phyloP scores from a whole-genome alignment of 2,329 filamentous ascomycete species.

The Venturia aucupariae region DNA sequence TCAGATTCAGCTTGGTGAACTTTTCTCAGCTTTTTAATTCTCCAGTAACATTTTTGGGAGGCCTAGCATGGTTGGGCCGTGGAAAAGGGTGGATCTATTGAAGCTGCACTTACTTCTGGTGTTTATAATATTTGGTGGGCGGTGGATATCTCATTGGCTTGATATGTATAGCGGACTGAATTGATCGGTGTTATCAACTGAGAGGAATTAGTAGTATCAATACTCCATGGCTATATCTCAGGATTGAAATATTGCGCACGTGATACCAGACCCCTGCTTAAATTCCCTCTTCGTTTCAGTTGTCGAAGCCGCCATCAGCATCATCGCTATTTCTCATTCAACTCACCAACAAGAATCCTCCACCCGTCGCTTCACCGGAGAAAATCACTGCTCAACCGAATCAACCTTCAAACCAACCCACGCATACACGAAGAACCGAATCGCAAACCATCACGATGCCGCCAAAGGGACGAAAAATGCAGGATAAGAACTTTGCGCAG shows the following conservation, averaged over 20 bases:
- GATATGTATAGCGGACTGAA: not conserved
- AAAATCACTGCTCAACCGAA: too few species aligned
- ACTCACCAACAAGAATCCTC: not conserved
- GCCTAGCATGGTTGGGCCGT: not conserved
- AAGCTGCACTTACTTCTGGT: not conserved
- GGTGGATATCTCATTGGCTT: not conserved
- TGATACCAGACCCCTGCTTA: not conserved
- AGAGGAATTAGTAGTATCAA: too few species aligned
- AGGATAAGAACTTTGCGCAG: conserved; percentile 32
- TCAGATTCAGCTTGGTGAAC: too few species aligned
- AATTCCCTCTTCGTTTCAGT: not conserved
- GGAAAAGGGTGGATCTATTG: not conserved
- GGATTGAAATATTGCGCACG: too few species aligned
- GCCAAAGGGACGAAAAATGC: conserved; percentile 18
- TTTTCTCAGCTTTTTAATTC: not conserved
- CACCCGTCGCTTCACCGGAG: too few species aligned
- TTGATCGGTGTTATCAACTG: not conserved
- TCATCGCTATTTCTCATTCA: not conserved
- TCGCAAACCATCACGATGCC: conserved; percentile 4
- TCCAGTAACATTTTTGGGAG: not conserved
- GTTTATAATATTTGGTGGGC: not conserved
- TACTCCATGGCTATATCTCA: too few species aligned
- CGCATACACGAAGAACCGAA: not conserved
- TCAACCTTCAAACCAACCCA: not conserved
- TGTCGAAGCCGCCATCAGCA: not conserved